Percentiles rank a stretch among this genome's conserved stretches.
Conservation (phyloP, 768 basidiomycete genomes). For the Boletus patriciae region DNA sequence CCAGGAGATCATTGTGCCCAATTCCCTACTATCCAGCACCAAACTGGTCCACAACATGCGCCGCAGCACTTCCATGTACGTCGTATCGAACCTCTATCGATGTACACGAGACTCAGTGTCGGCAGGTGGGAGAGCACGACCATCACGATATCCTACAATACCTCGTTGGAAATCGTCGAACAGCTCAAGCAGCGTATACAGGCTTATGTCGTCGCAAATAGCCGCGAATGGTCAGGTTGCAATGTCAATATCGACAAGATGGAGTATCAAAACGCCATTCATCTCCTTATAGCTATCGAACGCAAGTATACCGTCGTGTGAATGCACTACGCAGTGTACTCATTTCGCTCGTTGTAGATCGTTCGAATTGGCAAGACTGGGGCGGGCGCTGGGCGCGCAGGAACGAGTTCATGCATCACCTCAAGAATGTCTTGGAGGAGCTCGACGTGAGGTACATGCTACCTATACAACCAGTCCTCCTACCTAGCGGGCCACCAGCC, state of each 20-base stretch:
- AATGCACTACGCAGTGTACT: neutral
- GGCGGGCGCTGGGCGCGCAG: constrained; percentile 76
- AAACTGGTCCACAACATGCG: constrained; percentile 80
- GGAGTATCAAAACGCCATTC: constrained; percentile 73
- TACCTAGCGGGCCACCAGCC: constrained; percentile 35
- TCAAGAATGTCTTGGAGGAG: constrained; percentile 71
- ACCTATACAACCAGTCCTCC: constrained; percentile 70
- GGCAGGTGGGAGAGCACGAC: constrained; percentile 67
- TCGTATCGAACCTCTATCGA: constrained; percentile 4
- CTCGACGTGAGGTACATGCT: constrained; percentile 69
- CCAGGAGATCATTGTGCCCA: constrained; percentile 77
- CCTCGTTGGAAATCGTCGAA: constrained; percentile 69
- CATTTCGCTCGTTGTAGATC: constrained; percentile 43
- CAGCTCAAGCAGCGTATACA: constrained; percentile 59
- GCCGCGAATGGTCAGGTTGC: constrained; percentile 69
- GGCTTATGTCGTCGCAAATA: constrained; percentile 60
- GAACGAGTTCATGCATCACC: constrained; percentile 71
- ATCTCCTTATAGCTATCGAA: constrained; percentile 67
- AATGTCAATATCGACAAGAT: constrained; percentile 74
- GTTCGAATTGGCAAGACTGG: constrained; percentile 87
- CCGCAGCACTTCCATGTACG: constrained; percentile 71
- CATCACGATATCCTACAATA: constrained; percentile 64
- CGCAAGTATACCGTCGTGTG: constrained; percentile 44
- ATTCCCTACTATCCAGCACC: constrained; percentile 63
- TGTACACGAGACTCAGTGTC: constrained; percentile 6